A percentile compares a stretch with the other conserved stretches of the same genome.
Evolutionary conservation across 208 protist genomes (phyloP).

Genomic region (Hexamita inflata): DNA sequence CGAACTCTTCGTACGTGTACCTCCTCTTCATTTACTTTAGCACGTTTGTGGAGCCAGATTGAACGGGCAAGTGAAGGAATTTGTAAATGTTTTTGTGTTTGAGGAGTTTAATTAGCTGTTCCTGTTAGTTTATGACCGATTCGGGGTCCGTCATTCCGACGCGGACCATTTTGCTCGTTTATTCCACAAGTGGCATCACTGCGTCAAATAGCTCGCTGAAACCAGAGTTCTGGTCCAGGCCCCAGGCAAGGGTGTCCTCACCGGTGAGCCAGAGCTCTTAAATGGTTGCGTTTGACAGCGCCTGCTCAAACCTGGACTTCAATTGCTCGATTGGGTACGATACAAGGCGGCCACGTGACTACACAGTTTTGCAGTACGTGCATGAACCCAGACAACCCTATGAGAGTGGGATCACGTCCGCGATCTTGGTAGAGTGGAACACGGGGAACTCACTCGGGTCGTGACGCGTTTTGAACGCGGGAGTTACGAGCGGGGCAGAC

Average conservation of each 20-base stretch:
- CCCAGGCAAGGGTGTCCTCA: slow-evolving; percentile 35
- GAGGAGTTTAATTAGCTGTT: not conserved
- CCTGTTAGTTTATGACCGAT: slow-evolving; percentile 17
- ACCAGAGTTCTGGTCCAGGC: not conserved
- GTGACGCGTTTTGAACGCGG: no score
- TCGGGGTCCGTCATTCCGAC: slow-evolving; percentile 30
- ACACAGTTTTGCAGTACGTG: slow-evolving; percentile 32
- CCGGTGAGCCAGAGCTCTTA: slow-evolving; percentile 33
- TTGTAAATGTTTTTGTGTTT: not conserved
- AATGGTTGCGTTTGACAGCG: not conserved
- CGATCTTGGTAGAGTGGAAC: not conserved
- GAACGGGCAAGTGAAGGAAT: slow-evolving; percentile 34
- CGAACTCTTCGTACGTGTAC: slow-evolving; percentile 4
- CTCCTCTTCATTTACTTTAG: slow-evolving; percentile 22
- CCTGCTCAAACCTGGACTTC: not conserved
- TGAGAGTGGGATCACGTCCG: slow-evolving; percentile 28
- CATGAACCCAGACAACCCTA: slow-evolving; percentile 22
- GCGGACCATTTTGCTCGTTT: not conserved
- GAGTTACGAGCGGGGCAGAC: not conserved
- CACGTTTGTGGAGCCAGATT: slow-evolving; percentile 27
- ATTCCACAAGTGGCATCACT: not conserved
- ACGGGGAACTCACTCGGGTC: no score
- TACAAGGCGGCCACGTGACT: slow-evolving; percentile 10
- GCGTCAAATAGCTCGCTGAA: slow-evolving; percentile 16
- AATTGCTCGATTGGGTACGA: not conserved